Conservation (phyloP, 305 asterid species). For the Rubia tinctorum region DNA sequence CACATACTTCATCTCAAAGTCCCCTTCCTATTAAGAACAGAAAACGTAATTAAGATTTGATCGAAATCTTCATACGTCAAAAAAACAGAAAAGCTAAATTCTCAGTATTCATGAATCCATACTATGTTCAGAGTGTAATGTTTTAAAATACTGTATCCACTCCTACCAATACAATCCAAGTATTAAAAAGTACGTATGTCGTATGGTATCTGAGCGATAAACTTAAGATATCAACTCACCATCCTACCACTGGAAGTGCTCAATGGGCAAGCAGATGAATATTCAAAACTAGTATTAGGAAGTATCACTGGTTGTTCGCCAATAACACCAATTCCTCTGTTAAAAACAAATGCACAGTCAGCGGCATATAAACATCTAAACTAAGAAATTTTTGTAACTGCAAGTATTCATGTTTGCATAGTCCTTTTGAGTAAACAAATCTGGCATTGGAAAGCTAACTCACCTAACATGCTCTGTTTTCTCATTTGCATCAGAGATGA, state of each 20-base stretch:
- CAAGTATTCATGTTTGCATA: background rate
- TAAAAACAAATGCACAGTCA: constrained; percentile 9
- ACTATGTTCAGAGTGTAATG: background rate
- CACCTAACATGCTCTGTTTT: constrained; percentile 74
- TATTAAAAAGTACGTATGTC: background rate
- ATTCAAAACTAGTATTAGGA: constrained; percentile 80
- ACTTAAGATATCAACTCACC: constrained; percentile 43
- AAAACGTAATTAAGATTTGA: constrained; percentile 3
- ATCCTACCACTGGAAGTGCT: constrained; percentile 75
- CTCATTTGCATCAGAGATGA: constrained; percentile 75
- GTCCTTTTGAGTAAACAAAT: background rate
- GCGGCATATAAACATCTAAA: background rate
- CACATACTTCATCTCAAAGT: constrained; percentile 82
- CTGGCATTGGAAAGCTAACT: constrained; percentile 18
- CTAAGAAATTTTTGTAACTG: background rate
- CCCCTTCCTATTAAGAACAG: constrained; percentile 54
- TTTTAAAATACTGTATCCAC: too few relatives aligned
- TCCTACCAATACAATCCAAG: too few relatives aligned
- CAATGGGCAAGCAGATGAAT: constrained; percentile 92
- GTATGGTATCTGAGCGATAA: background rate
- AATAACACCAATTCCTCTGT: constrained; percentile 79
- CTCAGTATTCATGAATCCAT: background rate
- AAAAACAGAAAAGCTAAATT: background rate
- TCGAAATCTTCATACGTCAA: background rate
- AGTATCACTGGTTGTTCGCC: constrained; percentile 95